Evolutionary conservation across 2,329 filamentous ascomycete genomes (phyloP).

Genomic region (Didymella pomorum): DNA sequence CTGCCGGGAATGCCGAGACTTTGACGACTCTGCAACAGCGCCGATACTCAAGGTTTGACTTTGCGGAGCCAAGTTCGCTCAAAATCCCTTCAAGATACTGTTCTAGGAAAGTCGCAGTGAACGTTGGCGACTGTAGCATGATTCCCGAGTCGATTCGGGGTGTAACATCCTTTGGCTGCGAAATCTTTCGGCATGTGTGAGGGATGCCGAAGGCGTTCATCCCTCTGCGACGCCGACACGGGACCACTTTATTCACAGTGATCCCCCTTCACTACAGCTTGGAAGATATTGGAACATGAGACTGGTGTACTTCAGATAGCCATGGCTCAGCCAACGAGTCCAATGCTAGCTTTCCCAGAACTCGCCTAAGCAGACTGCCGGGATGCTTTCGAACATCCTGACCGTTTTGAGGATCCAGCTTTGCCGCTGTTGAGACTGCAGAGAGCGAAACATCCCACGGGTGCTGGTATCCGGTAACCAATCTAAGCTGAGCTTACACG

Average conservation of each 20-base stretch:
- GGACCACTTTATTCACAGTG: too few species aligned
- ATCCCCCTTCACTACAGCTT: too few species aligned
- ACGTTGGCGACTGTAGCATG: constrained; percentile 6
- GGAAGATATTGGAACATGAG: too few species aligned
- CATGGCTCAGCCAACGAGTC: too few species aligned
- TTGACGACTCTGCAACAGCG: not conserved
- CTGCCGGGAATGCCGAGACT: not conserved
- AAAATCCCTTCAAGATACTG: not conserved
- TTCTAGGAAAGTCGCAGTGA: not conserved
- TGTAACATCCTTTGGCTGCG: not conserved
- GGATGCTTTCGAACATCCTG: too few species aligned
- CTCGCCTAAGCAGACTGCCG: too few species aligned
- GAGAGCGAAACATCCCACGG: not conserved
- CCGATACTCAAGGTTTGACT: not conserved
- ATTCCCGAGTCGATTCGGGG: constrained; percentile 2
- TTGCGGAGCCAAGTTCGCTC: too few species aligned
- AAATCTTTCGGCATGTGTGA: not conserved
- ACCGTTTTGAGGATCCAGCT: not conserved
- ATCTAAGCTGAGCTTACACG: too few species aligned
- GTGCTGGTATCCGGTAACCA: too few species aligned
- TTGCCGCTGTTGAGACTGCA: not conserved
- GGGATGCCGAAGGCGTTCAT: not conserved
- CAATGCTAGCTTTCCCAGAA: too few species aligned
- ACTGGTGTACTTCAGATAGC: too few species aligned
- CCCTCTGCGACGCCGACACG: not conserved